A percentile compares a stretch with the other conserved stretches of the same genome.
phyloP scores from a whole-genome alignment of 164 flowering plant species.

The Berberis thunbergii region DNA sequence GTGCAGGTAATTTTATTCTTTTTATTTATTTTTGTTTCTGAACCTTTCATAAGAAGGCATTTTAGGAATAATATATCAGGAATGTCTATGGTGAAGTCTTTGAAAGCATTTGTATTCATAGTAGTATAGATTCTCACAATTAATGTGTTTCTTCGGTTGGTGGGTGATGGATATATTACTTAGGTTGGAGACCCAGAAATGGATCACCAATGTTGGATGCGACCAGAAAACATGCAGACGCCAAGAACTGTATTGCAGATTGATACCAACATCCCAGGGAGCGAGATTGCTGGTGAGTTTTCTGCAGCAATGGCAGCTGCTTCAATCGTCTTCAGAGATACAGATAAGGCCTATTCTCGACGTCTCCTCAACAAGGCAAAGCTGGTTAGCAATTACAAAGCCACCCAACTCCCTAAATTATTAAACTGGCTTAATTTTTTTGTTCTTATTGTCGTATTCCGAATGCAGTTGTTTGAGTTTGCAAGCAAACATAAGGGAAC shows the following conservation, averaged over 20 bases:
- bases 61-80: no score
- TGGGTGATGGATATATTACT: background rate
- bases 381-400: constrained; percentile 25
- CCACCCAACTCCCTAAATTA: no score
- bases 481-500: constrained; percentile 63
- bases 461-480: constrained; percentile 60
- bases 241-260: constrained; percentile 56
- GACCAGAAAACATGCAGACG: constrained; percentile 82
- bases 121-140: background rate
- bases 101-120: background rate
- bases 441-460: background rate
- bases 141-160: background rate
- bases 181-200: constrained; percentile 71
- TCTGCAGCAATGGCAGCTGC: constrained; percentile 88
- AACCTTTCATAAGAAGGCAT: no score
- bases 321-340: constrained; percentile 47
- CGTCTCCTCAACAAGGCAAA: constrained; percentile 74
- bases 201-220: constrained; percentile 82
- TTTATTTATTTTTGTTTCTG: no score
- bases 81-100: no score
- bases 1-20: constrained; percentile 46
- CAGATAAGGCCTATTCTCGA: constrained; percentile 44
- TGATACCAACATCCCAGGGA: constrained; percentile 48
- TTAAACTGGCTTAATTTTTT: no score
- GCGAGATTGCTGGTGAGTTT: constrained; percentile 91